A percentile compares a stretch with the other conserved stretches of the same genome.
Evolutionary conservation across 768 basidiomycete species (phyloP).

Genomic region (Lactifluus echinatus): DNA sequence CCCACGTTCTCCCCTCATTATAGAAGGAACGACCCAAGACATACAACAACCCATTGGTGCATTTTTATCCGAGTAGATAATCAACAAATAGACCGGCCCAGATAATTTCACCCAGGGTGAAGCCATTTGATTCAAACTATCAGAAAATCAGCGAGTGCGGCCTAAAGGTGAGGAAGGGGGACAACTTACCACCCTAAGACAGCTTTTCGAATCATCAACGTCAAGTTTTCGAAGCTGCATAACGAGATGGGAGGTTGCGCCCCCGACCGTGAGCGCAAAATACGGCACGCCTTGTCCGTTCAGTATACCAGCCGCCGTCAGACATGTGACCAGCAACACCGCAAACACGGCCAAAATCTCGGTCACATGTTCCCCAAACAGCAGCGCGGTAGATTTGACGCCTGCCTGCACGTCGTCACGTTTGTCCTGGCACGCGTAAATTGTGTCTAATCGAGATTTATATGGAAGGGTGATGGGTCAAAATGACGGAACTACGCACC

Average conservation of each 20-base stretch:
- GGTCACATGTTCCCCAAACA: conserved; percentile 41
- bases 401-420: conserved; percentile 48
- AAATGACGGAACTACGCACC: background rate
- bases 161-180: background rate
- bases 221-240: conserved; percentile 8
- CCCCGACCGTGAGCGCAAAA: conserved; percentile 7
- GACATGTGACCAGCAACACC: conserved; percentile 20
- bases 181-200: background rate
- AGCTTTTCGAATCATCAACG: conserved; percentile 3
- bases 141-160: background rate
- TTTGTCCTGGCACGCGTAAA: conserved; percentile 57
- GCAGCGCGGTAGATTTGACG: conserved; percentile 53
- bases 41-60: too few species aligned
- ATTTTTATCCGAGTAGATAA: background rate
- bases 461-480: background rate
- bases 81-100: conserved; percentile 9
- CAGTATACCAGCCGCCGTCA: conserved; percentile 25
- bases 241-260: background rate
- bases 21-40: too few species aligned
- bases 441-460: conserved; percentile 45
- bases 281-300: conserved; percentile 22
- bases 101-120: background rate
- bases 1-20: too few species aligned
- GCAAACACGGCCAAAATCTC: conserved; percentile 38
- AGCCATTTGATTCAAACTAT: conserved; percentile 13